Percentiles rank a stretch among this genome's conserved stretches.
phyloP scores from a whole-genome alignment of 495 filamentous ascomycete genomes.

The Neurospora sp. region DNA sequence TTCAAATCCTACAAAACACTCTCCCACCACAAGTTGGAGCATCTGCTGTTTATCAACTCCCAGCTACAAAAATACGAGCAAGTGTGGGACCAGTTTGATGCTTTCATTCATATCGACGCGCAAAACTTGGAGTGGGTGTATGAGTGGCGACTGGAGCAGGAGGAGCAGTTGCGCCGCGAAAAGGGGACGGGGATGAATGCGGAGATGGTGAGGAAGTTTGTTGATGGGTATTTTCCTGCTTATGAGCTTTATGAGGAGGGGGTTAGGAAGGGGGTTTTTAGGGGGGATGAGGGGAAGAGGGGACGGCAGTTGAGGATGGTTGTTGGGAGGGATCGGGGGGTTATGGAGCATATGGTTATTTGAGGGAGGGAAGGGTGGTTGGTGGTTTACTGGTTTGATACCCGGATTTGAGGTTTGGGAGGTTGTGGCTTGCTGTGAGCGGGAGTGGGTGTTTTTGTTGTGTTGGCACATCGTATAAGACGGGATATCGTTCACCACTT shows the following conservation, averaged over 20 bases:
- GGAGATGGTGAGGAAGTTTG: constrained; percentile 41
- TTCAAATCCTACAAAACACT: constrained; percentile 34
- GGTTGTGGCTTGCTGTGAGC: background rate
- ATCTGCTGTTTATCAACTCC: constrained; percentile 66
- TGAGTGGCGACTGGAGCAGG: constrained; percentile 78
- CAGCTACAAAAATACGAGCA: constrained; percentile 59
- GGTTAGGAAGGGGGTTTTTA: constrained; percentile 55
- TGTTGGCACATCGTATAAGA: background rate
- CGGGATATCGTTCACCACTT: background rate
- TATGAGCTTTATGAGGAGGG: constrained; percentile 66
- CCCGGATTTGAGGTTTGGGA: background rate
- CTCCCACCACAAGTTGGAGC: constrained; percentile 51
- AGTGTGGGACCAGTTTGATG: constrained; percentile 64
- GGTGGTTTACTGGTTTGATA: background rate
- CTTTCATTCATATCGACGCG: constrained; percentile 84
- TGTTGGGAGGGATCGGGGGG: constrained; percentile 56
- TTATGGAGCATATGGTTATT: constrained; percentile 46
- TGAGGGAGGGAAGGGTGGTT: constrained; percentile 20
- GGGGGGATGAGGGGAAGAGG: constrained; percentile 18
- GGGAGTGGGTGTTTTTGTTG: background rate
- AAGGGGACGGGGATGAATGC: constrained; percentile 60
- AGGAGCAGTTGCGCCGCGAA: constrained; percentile 50
- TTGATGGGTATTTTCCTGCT: constrained; percentile 49
- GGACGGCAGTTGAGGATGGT: constrained; percentile 61
- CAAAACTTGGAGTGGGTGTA: constrained; percentile 70